These are phyloP conservation scores for Scleroderma bovista DNA, from an alignment of 768 basidiomycete species.

Conservation along the genomic window DNA sequence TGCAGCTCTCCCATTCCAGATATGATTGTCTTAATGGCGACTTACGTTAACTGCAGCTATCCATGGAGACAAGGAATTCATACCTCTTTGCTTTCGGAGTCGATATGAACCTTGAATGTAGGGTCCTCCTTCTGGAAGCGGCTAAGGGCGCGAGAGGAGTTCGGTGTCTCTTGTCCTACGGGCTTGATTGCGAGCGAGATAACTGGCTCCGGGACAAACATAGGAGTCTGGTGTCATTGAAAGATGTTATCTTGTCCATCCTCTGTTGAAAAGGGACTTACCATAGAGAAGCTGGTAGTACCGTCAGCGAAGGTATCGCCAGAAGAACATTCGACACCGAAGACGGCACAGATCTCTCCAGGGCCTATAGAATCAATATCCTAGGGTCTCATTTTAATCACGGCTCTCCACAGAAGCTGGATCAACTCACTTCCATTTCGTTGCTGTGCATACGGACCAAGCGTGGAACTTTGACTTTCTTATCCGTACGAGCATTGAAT, in stretches of 20 bases:
- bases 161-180: slow-evolving; percentile 87
- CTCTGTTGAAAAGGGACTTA: slow-evolving; percentile 29
- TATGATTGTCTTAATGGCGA: slow-evolving; percentile 75
- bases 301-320: slow-evolving; percentile 98
- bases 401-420: neutral
- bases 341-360: slow-evolving; percentile 99
- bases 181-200: slow-evolving; percentile 94
- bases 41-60: neutral
- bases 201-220: slow-evolving; percentile 98
- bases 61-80: slow-evolving; percentile 3
- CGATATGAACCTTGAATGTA: slow-evolving; percentile 96
- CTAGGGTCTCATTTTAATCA: slow-evolving; percentile 33
- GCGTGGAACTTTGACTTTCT: slow-evolving; percentile 94
- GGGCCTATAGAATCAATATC: slow-evolving; percentile 92
- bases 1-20: slow-evolving; percentile 99
- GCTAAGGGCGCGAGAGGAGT: slow-evolving; percentile 94
- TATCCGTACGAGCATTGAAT: slow-evolving; percentile 90
- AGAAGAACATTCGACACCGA: slow-evolving; percentile 96
- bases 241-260: neutral
- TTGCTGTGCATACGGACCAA: slow-evolving; percentile 98
- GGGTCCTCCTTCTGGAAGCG: slow-evolving; percentile 99
- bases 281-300: slow-evolving; percentile 88
- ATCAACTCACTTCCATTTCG: slow-evolving; percentile 82
- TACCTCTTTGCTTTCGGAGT: slow-evolving; percentile 91
- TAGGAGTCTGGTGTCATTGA: slow-evolving; percentile 66